Evolutionary conservation across 257 asterid species (phyloP), one percentile per base, ranked within the genome.

Genomic region (Salvia miltiorrhiza): DNA sequence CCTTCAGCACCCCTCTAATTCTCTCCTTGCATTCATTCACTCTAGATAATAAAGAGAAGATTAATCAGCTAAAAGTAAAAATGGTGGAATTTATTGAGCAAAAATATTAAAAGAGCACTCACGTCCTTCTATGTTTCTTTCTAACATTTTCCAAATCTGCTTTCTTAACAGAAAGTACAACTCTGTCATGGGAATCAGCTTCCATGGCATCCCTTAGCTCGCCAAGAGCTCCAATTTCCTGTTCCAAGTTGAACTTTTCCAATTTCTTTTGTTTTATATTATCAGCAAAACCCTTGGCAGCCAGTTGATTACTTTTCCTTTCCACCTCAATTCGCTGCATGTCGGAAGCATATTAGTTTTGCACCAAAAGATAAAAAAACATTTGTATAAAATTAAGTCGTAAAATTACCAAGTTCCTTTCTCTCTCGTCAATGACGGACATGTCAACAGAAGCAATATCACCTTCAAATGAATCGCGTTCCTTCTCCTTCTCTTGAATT

Each of bases 121-220:
- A 76, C 90, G 65, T 85, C 77, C 80, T 83, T 80, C 86, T 85
- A 68, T 83, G 90, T 75, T 88, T 90, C 93, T 81, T 91, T 76
- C 77, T 88, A 53, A 79, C 78, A 72, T 58, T 84, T 85, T 91
- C 96, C 82, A 94, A 58, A 78, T 94, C 97, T 35, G 85, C 79
- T 77, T 83, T 89, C 79, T 82, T 92, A 54, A 83, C 66, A 73
- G 96, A 86, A 33, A 89, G 92, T 79, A 84, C 79, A 73, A 79
- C 85, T 83, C 97, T 86, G 80, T 83, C 95, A 56, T 85, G 90
- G 66, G 96, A 82, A 78, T 94, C 95, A 63, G 93, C 88, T 70
- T 79, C 85, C 84, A 94, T 74, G 70, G 82, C 63, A 65, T 85
- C 95, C 79, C 86, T 87, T 80, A 87, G 90, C 77, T 81, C 78